Evolutionary conservation across 2,329 filamentous ascomycete genomes (phyloP), one percentile per base, ranked within the genome.

Genomic region (Cercospora citrullina): DNA sequence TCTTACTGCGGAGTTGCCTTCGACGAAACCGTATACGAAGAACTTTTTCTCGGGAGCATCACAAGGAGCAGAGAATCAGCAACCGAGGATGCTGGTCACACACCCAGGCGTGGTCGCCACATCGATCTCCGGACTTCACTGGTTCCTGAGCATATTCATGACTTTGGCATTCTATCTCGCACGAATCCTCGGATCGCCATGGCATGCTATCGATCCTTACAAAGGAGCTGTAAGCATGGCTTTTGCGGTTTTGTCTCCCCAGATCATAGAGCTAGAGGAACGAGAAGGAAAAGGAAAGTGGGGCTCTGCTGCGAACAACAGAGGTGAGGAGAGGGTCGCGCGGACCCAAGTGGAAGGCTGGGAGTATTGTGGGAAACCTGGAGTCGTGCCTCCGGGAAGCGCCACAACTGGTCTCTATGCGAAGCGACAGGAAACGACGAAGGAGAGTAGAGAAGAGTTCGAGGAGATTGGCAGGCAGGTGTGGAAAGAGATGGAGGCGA

Each of bases 71-170:
- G 57, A 66, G 14, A 48, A 1, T 3, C 70, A 28, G 55, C 71
- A 79, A n/a, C 91, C 92, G 0, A 86, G 84, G 65, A 88, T 92
- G 75, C 96, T 95, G 80, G 78, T 96, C 69, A 85, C 89, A 0
- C 95, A 99, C 77, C 95, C 95, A 0, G 95, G 95, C 70, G 87
- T 99, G 69, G 91, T 94, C 71, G 90, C 87, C 63, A 97, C 94
- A 1, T 87, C 89, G 1, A 91, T 99, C 71, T 87, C 97, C 71
- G 89, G 91, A 0, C 85, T 97, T 7, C 86, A 87, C 61, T 84
- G 86, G 72, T 83, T 93, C 71, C 84, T 97, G 68, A 86, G 88
- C 71, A 89, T 87, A 78, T 83, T 86, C 69, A 95, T 95, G 86
- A 80, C 87, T 61, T 76, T 87, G 21, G 82, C 86, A 3, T 89